Evolutionary conservation across 2,329 filamentous ascomycete genomes (phyloP), one percentile per base, ranked within the genome.

Genomic region (Aspergillus ibericus): DNA sequence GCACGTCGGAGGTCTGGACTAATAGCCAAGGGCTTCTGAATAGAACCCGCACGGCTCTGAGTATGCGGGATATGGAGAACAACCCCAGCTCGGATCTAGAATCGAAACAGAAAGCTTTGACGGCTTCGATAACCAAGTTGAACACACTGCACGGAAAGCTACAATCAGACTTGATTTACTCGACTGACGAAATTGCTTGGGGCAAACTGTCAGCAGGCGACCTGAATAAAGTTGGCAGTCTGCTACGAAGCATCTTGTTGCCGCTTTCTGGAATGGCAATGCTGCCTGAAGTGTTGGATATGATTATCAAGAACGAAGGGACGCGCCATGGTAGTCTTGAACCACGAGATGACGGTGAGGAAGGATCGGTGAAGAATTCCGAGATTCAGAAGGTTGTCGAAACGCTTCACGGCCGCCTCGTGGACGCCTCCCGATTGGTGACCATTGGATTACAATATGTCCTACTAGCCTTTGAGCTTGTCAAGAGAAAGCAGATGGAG

Each of bases 161-260:
- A 12, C 79, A 85, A 56, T 80, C 81, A 0, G 88, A 92, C 64
- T 72, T 91, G 20, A 79, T 82, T 2, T 91, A 90, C 68, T 89
- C 88, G 0, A 91, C 91, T 72, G 80, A 88, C 53, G 89, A 92
- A 64, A 75, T 88, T n/a, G 88, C 87, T 0, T 86, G 83, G 75
- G 89, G 88, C 2, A 89, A 88, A 63, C 73, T 92, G 5, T 81
- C 82, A n/a, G 83, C 87, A 0, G 82, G 86, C 40, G 88, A 91
- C 61, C 71, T 91, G 8, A 80, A 84, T 58, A 75, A 82, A 22
- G 80, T 89, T 3, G 84, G 83, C 59, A 79, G 78, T 46, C 74
- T 84, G 1, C 71, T 91, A n/a, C 81, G 86, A n/a, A 75, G 75
- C 12, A 81, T 90, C 44, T 76, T 88, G 59, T 78, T 90, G 13